phyloP scores from a whole-genome alignment of 2,329 filamentous ascomycete genomes.

The Fusarium pseudocircinatum region DNA sequence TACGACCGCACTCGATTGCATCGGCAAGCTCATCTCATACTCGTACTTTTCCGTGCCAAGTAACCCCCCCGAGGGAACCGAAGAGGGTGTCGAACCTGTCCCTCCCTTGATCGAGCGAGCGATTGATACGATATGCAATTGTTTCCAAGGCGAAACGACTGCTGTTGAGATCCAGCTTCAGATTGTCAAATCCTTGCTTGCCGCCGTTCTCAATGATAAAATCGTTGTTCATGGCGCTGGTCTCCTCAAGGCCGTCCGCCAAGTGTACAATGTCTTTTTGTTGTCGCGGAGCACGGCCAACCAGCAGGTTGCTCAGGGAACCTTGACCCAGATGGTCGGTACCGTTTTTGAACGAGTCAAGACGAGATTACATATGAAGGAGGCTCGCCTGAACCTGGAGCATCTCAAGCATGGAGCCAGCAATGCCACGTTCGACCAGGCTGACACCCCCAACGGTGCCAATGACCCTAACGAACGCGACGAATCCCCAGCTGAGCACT shows the following conservation, averaged over 20 bases:
- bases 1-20: slow-evolving; percentile 93
- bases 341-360: slow-evolving; percentile 98
- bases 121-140: slow-evolving; percentile 99
- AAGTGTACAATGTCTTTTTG: slow-evolving; percentile 99
- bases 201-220: slow-evolving; percentile 97
- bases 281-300: slow-evolving; percentile 93
- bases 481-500: slow-evolving; percentile 48
- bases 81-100: slow-evolving; percentile 52
- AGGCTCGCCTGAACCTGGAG: slow-evolving; percentile 71
- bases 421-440: slow-evolving; percentile 61
- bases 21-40: slow-evolving; percentile 98
- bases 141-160: slow-evolving; percentile 96
- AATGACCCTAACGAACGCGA: slow-evolving; percentile 52
- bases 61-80: slow-evolving; percentile 48
- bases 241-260: slow-evolving; percentile 92
- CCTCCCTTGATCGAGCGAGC: slow-evolving; percentile 93
- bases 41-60: slow-evolving; percentile 90
- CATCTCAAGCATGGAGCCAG: slow-evolving; percentile 64
- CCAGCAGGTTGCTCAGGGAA: slow-evolving; percentile 96
- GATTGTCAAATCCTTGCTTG: slow-evolving; percentile 95
- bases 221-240: slow-evolving; percentile 98
- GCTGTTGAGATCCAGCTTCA: slow-evolving; percentile 93
- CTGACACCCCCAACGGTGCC: slow-evolving; percentile 51
- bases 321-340: slow-evolving; percentile 97
- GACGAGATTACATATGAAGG: slow-evolving; percentile 85